phyloP scores from a whole-genome alignment of 2,329 filamentous ascomycete genomes.

The Pseudogymnoascus sp. region DNA sequence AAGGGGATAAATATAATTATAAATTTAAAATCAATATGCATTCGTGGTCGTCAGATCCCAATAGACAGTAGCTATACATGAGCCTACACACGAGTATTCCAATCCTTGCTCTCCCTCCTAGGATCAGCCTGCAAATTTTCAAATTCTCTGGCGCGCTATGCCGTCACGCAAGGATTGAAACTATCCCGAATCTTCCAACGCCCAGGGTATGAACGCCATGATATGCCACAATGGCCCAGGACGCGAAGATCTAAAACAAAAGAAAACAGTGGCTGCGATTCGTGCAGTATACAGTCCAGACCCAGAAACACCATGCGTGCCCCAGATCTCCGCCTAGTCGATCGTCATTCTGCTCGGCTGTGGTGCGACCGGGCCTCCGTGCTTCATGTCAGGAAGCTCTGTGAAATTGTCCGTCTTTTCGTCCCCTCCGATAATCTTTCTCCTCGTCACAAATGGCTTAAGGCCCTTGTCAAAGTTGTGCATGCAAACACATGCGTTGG shows the following conservation, averaged over 20 bases:
- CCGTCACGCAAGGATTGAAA: conserved; percentile 16
- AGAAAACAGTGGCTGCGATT: conserved; percentile 19
- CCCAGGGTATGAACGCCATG: conserved; percentile 27
- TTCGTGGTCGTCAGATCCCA: background rate
- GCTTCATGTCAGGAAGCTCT: conserved; percentile 35
- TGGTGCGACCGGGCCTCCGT: conserved; percentile 24
- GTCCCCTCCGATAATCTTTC: conserved; percentile 41
- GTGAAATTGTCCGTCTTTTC: conserved; percentile 43
- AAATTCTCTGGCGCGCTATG: conserved; percentile 1
- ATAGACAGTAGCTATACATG: conserved; percentile 5
- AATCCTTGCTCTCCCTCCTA: background rate
- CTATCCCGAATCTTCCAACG: conserved; percentile 22
- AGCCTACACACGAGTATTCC: background rate
- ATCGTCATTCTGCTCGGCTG: conserved; percentile 43
- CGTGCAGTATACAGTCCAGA: conserved; percentile 24
- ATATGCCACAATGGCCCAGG: conserved; percentile 27
- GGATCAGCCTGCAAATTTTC: conserved; percentile 1
- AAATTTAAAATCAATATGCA: background rate
- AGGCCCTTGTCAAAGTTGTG: conserved; percentile 85
- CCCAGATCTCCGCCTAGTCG: conserved; percentile 31
- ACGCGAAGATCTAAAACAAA: conserved; percentile 16
- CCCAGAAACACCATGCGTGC: conserved; percentile 2
- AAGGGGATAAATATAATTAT: background rate
- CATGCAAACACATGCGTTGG: conserved; percentile 80
- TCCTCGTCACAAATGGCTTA: conserved; percentile 72